Evolutionary conservation across 495 filamentous ascomycete genomes (phyloP), one percentile per base, ranked within the genome.

Genomic region (Podospora didyma): DNA sequence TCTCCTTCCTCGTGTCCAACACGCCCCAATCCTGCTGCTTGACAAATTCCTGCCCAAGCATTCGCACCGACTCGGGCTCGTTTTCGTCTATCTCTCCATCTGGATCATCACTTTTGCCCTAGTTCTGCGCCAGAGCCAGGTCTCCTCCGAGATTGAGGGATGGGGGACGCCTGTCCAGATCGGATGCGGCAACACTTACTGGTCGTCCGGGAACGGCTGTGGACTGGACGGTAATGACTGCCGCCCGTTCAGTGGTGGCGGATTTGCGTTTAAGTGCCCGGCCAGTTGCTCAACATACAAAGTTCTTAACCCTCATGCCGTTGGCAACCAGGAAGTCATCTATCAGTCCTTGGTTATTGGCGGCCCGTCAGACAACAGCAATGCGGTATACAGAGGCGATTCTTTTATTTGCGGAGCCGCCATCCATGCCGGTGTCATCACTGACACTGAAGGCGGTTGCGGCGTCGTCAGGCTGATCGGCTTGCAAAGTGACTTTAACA

Each of bases 361-460:
- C 23, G 90, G 89, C 0, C 85, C 88, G 5, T 56, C 69, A 12
- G 69, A 68, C 37, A 69, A 71, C 11, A 65, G 66, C 16, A 64
- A 79, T 46, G 73, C 79, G 0, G 65, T 87, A 17, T 96, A 96
- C 66, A 83, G 90, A 2, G 87, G 86, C 1, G 90, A 95, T 66
- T 92, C 89, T 41, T 92, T 89, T 64, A 84, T 95, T 53, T 95
- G 90, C 64, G 83, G 85, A 51, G 76, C 90, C 12, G 90, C 89
- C 2, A 86, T 95, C 50, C 90, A 95, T 64, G 79, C 87, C 0
- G 90, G 90, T 11, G 62, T 89, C 42, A 80, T 92, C 51, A 81
- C 81, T 14, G 80, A 91, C 59, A 68, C 76, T 0, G 74, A 75
- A 10, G 91, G 90, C 20, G 91, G 90, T 3, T 96, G 90, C 59